Evolutionary conservation across 768 basidiomycete species (phyloP).

Genomic region (Panus rudis): DNA sequence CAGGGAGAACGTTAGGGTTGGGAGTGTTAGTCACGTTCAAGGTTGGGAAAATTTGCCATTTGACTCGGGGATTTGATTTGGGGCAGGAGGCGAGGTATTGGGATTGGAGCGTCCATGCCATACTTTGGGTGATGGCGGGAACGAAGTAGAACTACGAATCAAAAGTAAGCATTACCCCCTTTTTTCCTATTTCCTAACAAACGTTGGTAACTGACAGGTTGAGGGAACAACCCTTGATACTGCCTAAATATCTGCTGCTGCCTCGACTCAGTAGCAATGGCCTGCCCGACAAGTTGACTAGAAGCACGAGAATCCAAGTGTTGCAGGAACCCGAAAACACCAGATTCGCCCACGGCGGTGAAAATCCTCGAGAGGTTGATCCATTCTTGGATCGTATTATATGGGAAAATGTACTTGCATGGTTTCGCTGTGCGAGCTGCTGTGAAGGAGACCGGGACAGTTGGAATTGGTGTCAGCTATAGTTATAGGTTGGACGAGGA

Average conservation of each 20-base stretch:
- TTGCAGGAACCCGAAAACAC: slow-evolving; percentile 58
- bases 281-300: slow-evolving; percentile 46
- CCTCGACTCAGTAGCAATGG: slow-evolving; percentile 54
- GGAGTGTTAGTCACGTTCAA: slow-evolving; percentile 43
- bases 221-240: slow-evolving; percentile 53
- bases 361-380: slow-evolving; percentile 45
- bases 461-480: neutral
- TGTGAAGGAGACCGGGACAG: slow-evolving; percentile 5
- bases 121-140: slow-evolving; percentile 51
- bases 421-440: slow-evolving; percentile 38
- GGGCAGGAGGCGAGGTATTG: slow-evolving; percentile 49
- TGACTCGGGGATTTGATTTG: slow-evolving; percentile 41
- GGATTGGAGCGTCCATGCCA: slow-evolving; percentile 55
- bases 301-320: slow-evolving; percentile 52
- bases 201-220: slow-evolving; percentile 33
- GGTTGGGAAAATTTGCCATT: slow-evolving; percentile 50
- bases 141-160: slow-evolving; percentile 39
- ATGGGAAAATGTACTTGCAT: slow-evolving; percentile 53
- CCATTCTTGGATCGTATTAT: slow-evolving; percentile 49
- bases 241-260: slow-evolving; percentile 65
- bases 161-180: too few species aligned
- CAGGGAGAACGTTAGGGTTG: too few species aligned
- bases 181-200: neutral
- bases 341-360: slow-evolving; percentile 50
- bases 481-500: neutral